Conservation (phyloP, 176 grass and related monocot genomes). For the Zoysia japonica region DNA sequence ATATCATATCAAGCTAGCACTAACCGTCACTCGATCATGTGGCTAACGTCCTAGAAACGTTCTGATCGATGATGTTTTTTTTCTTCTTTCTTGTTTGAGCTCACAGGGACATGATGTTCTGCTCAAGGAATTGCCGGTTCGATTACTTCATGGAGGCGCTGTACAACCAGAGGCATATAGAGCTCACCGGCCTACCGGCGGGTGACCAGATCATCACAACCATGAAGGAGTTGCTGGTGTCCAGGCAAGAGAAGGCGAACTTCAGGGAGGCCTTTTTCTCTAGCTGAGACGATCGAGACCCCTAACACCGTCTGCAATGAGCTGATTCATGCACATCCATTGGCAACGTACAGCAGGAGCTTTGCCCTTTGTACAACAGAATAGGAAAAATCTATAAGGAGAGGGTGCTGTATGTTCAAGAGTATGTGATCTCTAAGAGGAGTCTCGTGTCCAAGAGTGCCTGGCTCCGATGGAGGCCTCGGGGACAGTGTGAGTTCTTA, state of each 20-base stretch:
- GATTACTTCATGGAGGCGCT: constrained; percentile 39
- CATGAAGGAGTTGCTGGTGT: neutral
- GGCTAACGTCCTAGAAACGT: neutral
- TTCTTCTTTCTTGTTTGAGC: neutral
- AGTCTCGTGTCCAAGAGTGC: too few relatives aligned
- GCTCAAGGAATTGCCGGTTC: constrained; percentile 35
- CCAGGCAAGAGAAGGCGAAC: neutral
- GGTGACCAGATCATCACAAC: neutral
- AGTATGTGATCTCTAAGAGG: too few relatives aligned
- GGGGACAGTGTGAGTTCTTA: too few relatives aligned
- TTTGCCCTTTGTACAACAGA: too few relatives aligned
- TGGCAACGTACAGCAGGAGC: too few relatives aligned
- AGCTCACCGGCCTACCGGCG: neutral
- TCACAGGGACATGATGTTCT: constrained; percentile 31
- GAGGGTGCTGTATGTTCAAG: too few relatives aligned
- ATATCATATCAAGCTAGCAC: neutral
- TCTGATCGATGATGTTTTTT: neutral
- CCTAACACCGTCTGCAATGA: neutral
- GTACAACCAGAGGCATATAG: constrained; percentile 23
- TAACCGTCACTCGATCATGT: neutral
- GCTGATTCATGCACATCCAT: neutral
- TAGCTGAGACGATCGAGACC: neutral
- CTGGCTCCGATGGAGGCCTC: too few relatives aligned
- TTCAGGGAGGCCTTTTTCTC: constrained; percentile 48
- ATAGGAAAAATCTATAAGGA: too few relatives aligned